These are phyloP conservation scores for Nakazawaea siamensis DNA, from an alignment of 805 yeast species.

Conservation along the genomic window DNA sequence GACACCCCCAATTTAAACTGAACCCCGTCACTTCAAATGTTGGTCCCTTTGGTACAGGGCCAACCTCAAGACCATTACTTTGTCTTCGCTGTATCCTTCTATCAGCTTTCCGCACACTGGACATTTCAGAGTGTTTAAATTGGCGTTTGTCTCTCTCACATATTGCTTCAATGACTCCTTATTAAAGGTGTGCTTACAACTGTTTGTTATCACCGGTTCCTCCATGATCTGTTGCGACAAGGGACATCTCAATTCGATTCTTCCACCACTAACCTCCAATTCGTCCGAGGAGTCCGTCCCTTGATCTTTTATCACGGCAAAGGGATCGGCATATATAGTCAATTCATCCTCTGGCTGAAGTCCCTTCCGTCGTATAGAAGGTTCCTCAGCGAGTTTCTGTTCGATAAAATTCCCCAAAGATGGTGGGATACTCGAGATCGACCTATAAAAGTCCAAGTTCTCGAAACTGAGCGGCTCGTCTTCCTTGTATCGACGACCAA, in stretches of 20 bases:
- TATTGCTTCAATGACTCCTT: constrained; percentile 30
- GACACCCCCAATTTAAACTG: too few relatives aligned
- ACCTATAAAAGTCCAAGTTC: too few relatives aligned
- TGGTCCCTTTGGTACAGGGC: constrained; percentile 24
- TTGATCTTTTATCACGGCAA: constrained; percentile 15
- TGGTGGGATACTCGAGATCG: too few relatives aligned
- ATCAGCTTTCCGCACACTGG: constrained; percentile 42
- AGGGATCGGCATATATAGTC: constrained; percentile 7
- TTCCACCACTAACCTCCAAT: constrained; percentile 61
- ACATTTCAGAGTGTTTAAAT: constrained; percentile 28
- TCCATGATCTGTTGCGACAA: constrained; percentile 44
- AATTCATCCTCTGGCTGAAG: too few relatives aligned
- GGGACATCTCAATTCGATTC: constrained; percentile 61
- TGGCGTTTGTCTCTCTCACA: constrained; percentile 15
- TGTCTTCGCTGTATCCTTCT: constrained; percentile 31
- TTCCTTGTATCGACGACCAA: too few relatives aligned
- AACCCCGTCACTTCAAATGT: background rate
- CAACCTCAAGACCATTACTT: constrained; percentile 48
- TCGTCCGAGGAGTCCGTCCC: constrained; percentile 47
- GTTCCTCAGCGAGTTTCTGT: too few relatives aligned
- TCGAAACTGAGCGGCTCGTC: too few relatives aligned
- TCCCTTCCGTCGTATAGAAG: too few relatives aligned
- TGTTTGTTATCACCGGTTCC: constrained; percentile 45
- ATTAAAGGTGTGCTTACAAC: constrained; percentile 68
- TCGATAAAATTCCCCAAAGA: too few relatives aligned